A percentile compares a stretch with the other conserved stretches of the same genome.
Evolutionary conservation across 31 red algal genomes (phyloP).

Genomic region (Endocladia muricata): DNA sequence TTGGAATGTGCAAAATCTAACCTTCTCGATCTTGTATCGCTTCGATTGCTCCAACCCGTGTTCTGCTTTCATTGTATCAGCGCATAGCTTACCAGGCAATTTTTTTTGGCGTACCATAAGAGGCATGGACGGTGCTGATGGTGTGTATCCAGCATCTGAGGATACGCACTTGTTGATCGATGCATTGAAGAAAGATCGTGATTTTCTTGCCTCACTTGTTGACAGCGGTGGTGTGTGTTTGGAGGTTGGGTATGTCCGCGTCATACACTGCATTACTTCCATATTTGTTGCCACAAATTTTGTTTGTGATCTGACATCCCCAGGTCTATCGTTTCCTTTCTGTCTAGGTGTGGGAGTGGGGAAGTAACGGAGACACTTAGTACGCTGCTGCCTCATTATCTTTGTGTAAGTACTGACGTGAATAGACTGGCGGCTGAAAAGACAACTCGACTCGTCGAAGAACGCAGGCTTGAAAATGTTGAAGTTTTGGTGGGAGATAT

Average conservation of each 20-base stretch:
- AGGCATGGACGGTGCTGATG: conserved; percentile 69
- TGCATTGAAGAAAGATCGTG: conserved; percentile 48
- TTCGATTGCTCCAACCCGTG: no score
- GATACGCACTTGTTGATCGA: conserved; percentile 84
- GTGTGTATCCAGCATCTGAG: conserved; percentile 82
- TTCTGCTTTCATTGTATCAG: no score
- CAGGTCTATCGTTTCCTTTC: no score
- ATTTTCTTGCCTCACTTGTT: conserved; percentile 5
- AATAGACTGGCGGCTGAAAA: conserved; percentile 37
- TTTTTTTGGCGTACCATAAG: no score
- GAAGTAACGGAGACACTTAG: conserved; percentile 36
- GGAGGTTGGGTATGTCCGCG: conserved; percentile 62
- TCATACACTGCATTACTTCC: not conserved
- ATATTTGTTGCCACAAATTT: not conserved
- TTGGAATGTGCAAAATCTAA: no score
- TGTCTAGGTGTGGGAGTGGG: conserved; percentile 37
- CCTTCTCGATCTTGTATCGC: no score
- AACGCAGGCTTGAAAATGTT: conserved; percentile 1
- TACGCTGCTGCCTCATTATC: not conserved
- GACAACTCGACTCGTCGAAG: conserved; percentile 6
- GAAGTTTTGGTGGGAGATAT: conserved; percentile 52
- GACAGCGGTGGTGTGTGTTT: conserved; percentile 9
- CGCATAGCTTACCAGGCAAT: no score
- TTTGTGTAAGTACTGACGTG: conserved; percentile 50
- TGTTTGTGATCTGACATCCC: no score